Evolutionary conservation across 805 yeast species (phyloP).

Genomic region (Priceomyces medius): DNA sequence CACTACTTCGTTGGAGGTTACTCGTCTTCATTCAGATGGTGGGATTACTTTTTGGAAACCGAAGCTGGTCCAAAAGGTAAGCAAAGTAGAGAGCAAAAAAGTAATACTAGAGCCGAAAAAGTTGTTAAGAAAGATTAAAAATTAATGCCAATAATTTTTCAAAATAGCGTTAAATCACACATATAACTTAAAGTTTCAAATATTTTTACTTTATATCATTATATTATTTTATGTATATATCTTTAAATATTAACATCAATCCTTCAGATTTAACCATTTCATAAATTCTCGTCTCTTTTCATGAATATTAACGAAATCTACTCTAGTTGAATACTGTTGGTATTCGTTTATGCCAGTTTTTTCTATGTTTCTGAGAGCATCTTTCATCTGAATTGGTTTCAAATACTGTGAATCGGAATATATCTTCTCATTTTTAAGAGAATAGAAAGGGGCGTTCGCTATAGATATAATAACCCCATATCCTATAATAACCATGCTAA

Average conservation of each 20-base stretch:
- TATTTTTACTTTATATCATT: not conserved
- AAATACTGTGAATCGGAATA: conserved; percentile 32
- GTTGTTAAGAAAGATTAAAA: conserved; percentile 20
- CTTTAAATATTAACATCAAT: not conserved
- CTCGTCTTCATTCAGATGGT: conserved; percentile 93
- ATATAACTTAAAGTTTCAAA: not conserved
- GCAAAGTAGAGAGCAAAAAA: conserved; percentile 64
- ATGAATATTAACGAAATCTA: conserved; percentile 50
- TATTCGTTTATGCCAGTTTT: conserved; percentile 47
- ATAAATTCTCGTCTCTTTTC: conserved; percentile 45
- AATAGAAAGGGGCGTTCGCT: conserved; percentile 18
- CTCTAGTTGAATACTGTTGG: conserved; percentile 48
- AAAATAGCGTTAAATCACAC: conserved; percentile 1
- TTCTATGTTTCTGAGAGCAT: conserved; percentile 50
- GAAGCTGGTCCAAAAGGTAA: conserved; percentile 85
- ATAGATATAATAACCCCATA: conserved; percentile 38
- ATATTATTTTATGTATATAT: not conserved
- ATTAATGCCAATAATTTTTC: not conserved
- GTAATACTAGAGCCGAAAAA: conserved; percentile 55
- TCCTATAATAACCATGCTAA: conserved; percentile 46
- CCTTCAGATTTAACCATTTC: conserved; percentile 28
- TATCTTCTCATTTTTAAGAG: conserved; percentile 27
- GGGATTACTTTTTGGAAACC: conserved; percentile 88
- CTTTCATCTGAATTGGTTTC: conserved; percentile 44
- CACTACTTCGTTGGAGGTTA: conserved; percentile 94